A percentile compares a stretch with the other conserved stretches of the same genome.
Evolutionary conservation across 495 filamentous ascomycete genomes (phyloP).

Genomic region (Aspergillus nidulans): DNA sequence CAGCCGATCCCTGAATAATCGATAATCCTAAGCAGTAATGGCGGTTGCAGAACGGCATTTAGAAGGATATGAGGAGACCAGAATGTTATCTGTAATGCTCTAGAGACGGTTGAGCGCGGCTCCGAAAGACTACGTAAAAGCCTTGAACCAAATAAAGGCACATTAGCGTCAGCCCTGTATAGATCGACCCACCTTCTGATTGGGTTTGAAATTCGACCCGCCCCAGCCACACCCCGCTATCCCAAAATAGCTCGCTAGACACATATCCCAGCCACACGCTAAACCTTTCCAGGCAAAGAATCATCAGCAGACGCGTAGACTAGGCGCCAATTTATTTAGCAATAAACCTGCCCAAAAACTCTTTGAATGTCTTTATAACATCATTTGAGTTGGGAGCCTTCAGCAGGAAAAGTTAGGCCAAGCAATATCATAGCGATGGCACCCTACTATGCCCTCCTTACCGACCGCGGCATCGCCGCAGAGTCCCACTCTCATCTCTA

Average conservation of each 20-base stretch:
- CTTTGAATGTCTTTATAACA: not conserved
- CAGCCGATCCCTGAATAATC: no score
- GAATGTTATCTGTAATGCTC: no score
- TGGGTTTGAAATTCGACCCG: not conserved
- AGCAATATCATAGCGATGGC: constrained; percentile 23
- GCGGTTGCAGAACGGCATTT: no score
- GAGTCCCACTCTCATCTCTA: constrained; percentile 24
- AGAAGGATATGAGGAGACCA: no score
- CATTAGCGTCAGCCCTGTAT: constrained; percentile 8
- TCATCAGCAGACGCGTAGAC: constrained; percentile 17
- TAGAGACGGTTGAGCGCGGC: no score
- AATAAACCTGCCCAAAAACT: not conserved
- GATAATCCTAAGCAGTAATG: no score
- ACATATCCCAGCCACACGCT: constrained; percentile 12
- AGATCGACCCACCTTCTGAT: not conserved
- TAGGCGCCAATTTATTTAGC: constrained; percentile 11
- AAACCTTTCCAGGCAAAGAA: constrained; percentile 11
- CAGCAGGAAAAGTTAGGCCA: constrained; percentile 4
- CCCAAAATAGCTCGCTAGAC: constrained; percentile 16
- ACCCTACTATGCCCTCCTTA: constrained; percentile 25
- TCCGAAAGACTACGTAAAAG: not conserved
- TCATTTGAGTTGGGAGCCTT: not conserved
- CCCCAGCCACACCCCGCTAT: constrained; percentile 12
- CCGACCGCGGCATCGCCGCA: constrained; percentile 19
- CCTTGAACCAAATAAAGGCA: not conserved